phyloP scores from a whole-genome alignment of 345 rosid genomes.

The Boechera divaricarpa region DNA sequence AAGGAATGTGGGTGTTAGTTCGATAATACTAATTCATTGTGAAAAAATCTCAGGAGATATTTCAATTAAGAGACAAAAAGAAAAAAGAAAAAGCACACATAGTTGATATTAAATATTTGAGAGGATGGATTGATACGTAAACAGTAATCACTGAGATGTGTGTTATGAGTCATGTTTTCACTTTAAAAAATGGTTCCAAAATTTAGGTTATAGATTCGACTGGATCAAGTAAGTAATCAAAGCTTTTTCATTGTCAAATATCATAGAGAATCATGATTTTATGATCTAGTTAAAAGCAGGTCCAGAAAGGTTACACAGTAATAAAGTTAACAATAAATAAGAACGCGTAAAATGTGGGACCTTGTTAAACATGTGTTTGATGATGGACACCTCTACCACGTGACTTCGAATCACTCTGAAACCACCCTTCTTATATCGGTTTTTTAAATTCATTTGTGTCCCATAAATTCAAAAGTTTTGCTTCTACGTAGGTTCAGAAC shows the following conservation, averaged over 20 bases:
- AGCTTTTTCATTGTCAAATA: background rate
- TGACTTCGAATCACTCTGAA: slow-evolving; percentile 4
- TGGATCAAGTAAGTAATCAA: background rate
- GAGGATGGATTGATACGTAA: background rate
- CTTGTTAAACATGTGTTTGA: slow-evolving; percentile 15
- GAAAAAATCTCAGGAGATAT: background rate
- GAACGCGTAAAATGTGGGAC: slow-evolving; percentile 35
- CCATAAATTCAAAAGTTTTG: too few relatives aligned
- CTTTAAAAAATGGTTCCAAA: background rate
- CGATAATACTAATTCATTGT: background rate
- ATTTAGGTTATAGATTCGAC: background rate
- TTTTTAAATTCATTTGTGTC: too few relatives aligned
- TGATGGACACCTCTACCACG: slow-evolving; percentile 28
- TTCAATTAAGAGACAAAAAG: background rate
- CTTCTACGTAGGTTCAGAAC: too few relatives aligned
- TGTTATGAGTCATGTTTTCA: background rate
- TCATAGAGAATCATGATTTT: background rate
- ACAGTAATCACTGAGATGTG: slow-evolving; percentile 1
- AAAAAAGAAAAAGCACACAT: background rate
- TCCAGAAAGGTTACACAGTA: background rate
- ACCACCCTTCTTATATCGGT: too few relatives aligned
- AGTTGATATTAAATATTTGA: too few relatives aligned
- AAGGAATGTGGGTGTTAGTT: slow-evolving; percentile 30
- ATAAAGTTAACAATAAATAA: background rate
- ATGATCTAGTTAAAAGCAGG: background rate